Percentiles rank a stretch among this genome's conserved stretches.
These are phyloP conservation scores for Daldinia bambusicola DNA, from an alignment of 495 filamentous ascomycete species.

Conservation along the genomic window DNA sequence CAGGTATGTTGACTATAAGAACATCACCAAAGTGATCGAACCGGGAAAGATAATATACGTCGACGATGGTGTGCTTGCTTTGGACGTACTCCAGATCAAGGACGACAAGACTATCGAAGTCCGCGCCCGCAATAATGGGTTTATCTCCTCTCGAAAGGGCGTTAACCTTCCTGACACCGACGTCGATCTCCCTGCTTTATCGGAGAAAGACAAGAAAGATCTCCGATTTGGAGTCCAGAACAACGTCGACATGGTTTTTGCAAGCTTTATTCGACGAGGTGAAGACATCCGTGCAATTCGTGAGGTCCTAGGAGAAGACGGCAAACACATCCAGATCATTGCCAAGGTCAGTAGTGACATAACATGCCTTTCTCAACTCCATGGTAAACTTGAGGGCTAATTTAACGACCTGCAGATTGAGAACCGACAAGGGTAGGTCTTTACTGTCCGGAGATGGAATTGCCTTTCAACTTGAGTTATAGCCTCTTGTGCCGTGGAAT, in stretches of 20 bases:
- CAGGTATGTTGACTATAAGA: constrained; percentile 99
- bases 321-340: constrained; percentile 97
- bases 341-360: constrained; percentile 67
- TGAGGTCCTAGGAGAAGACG: constrained; percentile 88
- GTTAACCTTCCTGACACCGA: constrained; percentile 99
- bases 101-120: constrained; percentile 88
- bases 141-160: constrained; percentile 97
- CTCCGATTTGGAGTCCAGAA: constrained; percentile 96
- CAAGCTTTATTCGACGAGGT: constrained; percentile 94
- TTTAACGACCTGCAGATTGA: constrained; percentile 70
- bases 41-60: constrained; percentile 97
- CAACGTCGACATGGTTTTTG: constrained; percentile 98
- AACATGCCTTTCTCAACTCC: not conserved
- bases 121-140: constrained; percentile 93
- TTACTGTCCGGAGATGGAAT: not conserved
- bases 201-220: constrained; percentile 97
- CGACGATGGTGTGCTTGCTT: constrained; percentile 95
- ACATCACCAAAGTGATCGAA: constrained; percentile 97
- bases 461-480: not conserved
- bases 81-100: constrained; percentile 87
- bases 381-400: constrained; percentile 9
- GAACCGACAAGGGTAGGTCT: constrained; percentile 84
- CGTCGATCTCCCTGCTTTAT: constrained; percentile 95
- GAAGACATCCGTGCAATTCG: constrained; percentile 93
- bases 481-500: not conserved